Base-by-base conservation (phyloP, 495 filamentous ascomycete species). In the Neurospora tetraspora region DNA sequence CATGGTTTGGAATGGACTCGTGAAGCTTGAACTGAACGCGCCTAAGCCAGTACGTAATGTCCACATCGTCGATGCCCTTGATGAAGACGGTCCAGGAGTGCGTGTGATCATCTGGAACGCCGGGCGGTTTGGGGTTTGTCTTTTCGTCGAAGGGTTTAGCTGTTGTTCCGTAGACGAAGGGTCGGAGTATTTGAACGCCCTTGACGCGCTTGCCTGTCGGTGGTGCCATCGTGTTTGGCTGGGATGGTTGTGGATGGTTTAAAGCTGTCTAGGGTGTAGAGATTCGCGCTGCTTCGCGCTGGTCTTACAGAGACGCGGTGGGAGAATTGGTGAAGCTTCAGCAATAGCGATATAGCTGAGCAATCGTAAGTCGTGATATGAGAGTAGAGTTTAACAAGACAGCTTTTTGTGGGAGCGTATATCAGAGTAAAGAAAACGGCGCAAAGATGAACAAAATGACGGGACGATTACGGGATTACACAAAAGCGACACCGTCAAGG, bases 21-120 rank as follows among this genome's bases (percentile, higher is more conserved):
- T 97, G 94, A 5, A 99, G 88, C 80, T 98, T 98, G 86, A 99
- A 98, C 80, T 96, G 93, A 5, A 98, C 96, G 78, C 97, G 96
- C 71, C 94, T 93, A 75, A 98, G 87, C 92, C 96, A 99, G 83
- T 96, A 94, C 70, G 92, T 93, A 77, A 97, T 91, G 83, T 97
- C 92, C 75, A 91, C 89, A 79, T 90, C 92, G 79, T 94, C 90
- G 75, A 97, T 83, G 72, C 93, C 92, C 72, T 91, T 91, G 70
- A 99, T 93, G 80, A 93, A 98, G 47, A 99, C 91, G 74, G 91
- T 91, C 95, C 95, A 99, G 77, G 91, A 90, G 82, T 97, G 96
- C 38, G 95, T 98, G 85, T 99, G 96, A 82, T 97, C 94, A 65
- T 89, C 77, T 39, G 94, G 91, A 74, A 90, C 87, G 74, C 88